A percentile compares a stretch with the other conserved stretches of the same genome.
Conservation (phyloP, 805 yeast species). For the Candida arabinofermentans region DNA sequence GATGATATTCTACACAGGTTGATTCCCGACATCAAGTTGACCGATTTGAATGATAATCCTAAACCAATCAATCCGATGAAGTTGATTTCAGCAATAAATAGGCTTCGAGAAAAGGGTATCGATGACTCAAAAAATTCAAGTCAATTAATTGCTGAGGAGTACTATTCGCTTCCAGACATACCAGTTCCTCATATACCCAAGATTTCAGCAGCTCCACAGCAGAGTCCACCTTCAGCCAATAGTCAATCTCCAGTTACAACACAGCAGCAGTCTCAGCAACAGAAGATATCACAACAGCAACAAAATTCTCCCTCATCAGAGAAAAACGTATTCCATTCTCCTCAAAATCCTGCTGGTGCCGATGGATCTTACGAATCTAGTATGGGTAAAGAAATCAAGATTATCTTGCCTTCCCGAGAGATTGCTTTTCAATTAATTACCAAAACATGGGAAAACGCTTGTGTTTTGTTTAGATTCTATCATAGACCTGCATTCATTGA, state of each 20-base stretch:
- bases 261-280: constrained; percentile 4
- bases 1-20: constrained; percentile 31
- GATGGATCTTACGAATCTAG: constrained; percentile 38
- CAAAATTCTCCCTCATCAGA: constrained; percentile 17
- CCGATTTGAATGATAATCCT: constrained; percentile 30
- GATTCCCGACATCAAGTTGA: constrained; percentile 29
- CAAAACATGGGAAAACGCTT: constrained; percentile 81
- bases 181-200: constrained; percentile 27
- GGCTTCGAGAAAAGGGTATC: constrained; percentile 21
- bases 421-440: constrained; percentile 67
- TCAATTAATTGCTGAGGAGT: constrained; percentile 23
- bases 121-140: constrained; percentile 16
- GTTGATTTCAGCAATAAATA: constrained; percentile 27
- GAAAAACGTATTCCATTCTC: constrained; percentile 10
- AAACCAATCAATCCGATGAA: constrained; percentile 32
- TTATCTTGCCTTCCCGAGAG: constrained; percentile 72
- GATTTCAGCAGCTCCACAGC: constrained; percentile 15
- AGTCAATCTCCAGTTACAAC: not conserved
- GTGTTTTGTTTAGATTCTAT: constrained; percentile 79
- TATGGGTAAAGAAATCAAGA: constrained; percentile 49
- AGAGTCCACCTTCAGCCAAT: not conserved
- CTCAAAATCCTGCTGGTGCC: constrained; percentile 26
- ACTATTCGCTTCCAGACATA: constrained; percentile 28
- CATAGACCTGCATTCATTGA: constrained; percentile 78
- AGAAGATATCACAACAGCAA: constrained; percentile 4